Evolutionary conservation across 768 basidiomycete species (phyloP).

Genomic region (Podaxis carcinomalis): DNA sequence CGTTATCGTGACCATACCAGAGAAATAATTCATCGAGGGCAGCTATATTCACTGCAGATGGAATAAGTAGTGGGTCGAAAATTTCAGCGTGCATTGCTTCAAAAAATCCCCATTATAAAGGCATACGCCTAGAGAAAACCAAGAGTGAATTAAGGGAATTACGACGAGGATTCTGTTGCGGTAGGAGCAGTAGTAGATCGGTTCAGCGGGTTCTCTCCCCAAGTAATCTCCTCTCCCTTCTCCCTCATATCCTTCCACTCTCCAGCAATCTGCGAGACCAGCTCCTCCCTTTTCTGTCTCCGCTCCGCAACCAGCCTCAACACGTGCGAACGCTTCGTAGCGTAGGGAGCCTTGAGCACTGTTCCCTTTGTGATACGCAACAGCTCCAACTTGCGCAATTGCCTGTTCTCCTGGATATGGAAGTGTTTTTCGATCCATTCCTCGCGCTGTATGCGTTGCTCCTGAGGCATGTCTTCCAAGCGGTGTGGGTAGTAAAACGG

Average conservation of each 20-base stretch:
- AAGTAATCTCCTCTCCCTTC: slow-evolving; percentile 23
- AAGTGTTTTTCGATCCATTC: slow-evolving; percentile 65
- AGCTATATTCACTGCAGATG: too few relatives aligned
- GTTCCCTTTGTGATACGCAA: slow-evolving; percentile 35
- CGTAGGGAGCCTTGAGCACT: slow-evolving; percentile 33
- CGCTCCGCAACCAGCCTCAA: slow-evolving; percentile 39
- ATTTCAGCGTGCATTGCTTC: neutral
- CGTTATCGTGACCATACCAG: too few relatives aligned
- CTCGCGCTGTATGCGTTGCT: slow-evolving; percentile 50
- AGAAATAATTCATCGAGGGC: too few relatives aligned
- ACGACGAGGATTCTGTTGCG: slow-evolving; percentile 4
- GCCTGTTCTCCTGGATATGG: slow-evolving; percentile 34
- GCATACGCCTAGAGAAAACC: neutral
- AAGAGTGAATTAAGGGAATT: neutral
- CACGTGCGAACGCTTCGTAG: slow-evolving; percentile 43
- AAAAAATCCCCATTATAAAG: neutral
- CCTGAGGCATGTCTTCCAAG: slow-evolving; percentile 68
- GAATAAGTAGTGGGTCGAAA: neutral
- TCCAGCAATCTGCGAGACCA: slow-evolving; percentile 30
- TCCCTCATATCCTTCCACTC: slow-evolving; percentile 32
- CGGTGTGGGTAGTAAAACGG: slow-evolving; percentile 92
- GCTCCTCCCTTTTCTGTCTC: slow-evolving; percentile 33
- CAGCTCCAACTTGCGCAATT: slow-evolving; percentile 32
- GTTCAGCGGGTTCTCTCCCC: slow-evolving; percentile 9
- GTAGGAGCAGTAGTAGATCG: neutral